A percentile compares a stretch with the other conserved stretches of the same genome.
Evolutionary conservation across 176 grass and related monocot genomes (phyloP).

Genomic region (Hsuehochloa calcarea): DNA sequence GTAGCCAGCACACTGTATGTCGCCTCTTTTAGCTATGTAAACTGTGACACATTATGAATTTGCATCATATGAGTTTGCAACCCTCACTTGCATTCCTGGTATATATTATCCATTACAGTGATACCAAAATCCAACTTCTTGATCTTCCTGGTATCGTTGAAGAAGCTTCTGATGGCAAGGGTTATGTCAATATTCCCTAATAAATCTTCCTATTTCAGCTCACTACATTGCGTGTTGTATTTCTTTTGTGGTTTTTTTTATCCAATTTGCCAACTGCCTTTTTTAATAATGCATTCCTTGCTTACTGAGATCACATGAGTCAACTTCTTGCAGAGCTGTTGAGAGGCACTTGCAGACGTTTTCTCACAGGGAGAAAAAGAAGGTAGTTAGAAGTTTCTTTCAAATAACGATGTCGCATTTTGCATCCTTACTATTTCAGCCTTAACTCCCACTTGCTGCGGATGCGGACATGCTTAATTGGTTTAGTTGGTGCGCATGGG

Average conservation of each 20-base stretch:
- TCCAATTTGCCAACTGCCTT: not conserved
- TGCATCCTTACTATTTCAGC: slow-evolving; percentile 14
- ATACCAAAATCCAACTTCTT: no score
- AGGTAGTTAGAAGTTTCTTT: slow-evolving; percentile 41
- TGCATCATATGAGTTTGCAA: no score
- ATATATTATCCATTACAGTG: no score
- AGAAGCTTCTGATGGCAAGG: no score
- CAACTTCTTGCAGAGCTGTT: slow-evolving; percentile 50
- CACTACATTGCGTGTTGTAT: not conserved
- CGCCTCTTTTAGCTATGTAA: slow-evolving; percentile 48
- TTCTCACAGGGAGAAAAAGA: slow-evolving; percentile 77
- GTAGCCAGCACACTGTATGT: no score
- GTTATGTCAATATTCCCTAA: not conserved
- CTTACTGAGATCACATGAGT: slow-evolving; percentile 15
- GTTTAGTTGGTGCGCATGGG: slow-evolving; percentile 98
- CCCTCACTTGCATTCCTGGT: no score
- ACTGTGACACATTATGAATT: no score
- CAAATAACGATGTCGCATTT: not conserved
- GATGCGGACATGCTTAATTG: slow-evolving; percentile 82
- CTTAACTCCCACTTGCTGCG: slow-evolving; percentile 34
- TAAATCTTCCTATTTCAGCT: slow-evolving; percentile 10
- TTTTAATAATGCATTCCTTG: slow-evolving; percentile 13
- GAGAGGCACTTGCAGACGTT: slow-evolving; percentile 85
- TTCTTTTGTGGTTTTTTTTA: not conserved
- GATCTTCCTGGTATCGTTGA: no score